Evolutionary conservation across 2,329 filamentous ascomycete genomes (phyloP).

Genomic region (Didymella pomorum): DNA sequence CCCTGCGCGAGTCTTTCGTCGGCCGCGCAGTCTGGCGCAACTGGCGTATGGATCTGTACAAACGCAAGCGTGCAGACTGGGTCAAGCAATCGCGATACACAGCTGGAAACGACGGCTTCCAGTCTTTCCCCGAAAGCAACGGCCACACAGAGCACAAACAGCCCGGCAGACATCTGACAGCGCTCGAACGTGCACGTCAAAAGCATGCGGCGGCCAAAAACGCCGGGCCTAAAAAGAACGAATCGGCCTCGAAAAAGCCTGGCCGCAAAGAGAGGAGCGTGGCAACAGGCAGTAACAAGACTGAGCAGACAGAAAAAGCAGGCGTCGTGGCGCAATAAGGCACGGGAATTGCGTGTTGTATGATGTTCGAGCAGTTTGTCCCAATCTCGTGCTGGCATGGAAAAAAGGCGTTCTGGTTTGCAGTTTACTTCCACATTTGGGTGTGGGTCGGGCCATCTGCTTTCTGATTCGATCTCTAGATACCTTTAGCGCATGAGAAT

Average conservation of each 20-base stretch:
- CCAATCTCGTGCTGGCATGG: conserved; percentile 26
- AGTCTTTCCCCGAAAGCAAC: conserved; percentile 57
- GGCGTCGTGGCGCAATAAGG: conserved; percentile 36
- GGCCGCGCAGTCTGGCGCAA: conserved; percentile 76
- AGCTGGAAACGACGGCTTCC: conserved; percentile 60
- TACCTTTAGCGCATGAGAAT: conserved; percentile 38
- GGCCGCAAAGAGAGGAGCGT: conserved; percentile 28
- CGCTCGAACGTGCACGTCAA: conserved; percentile 65
- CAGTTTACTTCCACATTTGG: conserved; percentile 12
- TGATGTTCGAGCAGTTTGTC: conserved; percentile 10
- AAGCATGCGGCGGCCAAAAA: conserved; percentile 60
- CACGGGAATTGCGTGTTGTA: conserved; percentile 19
- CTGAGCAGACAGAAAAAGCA: conserved; percentile 34
- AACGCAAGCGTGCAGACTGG: conserved; percentile 70
- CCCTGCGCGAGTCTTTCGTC: conserved; percentile 68
- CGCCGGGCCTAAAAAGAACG: conserved; percentile 44
- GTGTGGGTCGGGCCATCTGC: conserved; percentile 19
- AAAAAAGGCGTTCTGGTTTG: conserved; percentile 32
- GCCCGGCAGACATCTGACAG: conserved; percentile 41
- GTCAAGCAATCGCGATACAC: conserved; percentile 64
- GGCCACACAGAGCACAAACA: conserved; percentile 35
- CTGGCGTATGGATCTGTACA: conserved; percentile 77
- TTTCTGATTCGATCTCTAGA: conserved; percentile 42
- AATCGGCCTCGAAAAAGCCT: conserved; percentile 38
- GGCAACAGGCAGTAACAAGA: conserved; percentile 22